Evolutionary conservation across 164 flowering plant genomes (phyloP), one percentile per base, ranked within the genome.

Genomic region (Annona cherimola): DNA sequence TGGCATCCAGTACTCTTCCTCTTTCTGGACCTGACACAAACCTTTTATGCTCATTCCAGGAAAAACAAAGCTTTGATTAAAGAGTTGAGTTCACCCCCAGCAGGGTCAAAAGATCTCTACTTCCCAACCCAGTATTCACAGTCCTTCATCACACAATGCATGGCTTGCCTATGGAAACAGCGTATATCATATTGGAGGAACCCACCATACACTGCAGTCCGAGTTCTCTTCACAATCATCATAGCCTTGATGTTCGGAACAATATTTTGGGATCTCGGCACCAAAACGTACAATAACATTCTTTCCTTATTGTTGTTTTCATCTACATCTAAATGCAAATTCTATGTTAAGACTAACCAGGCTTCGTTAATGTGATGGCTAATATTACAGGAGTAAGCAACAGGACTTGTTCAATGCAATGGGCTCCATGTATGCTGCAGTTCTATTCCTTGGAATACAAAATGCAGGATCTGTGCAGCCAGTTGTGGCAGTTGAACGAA

Each of bases 151-250:
- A 76, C 62, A 4, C 89, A 86, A 54, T 86, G 84, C 76, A 14
- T 71, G 12, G 87, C 87, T 6, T 84, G 89, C 80, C 73, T 86
- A n/a, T 86, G 85, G 85, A 86, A 86, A 74, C 86, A 81, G 57
- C 77, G 73, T 57, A 40, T 64, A 77, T 81, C 87, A 5, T 84
- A 84, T 69, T 84, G 87, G 89, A 79, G 86, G 2, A 86, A 85
- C 65, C 84, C 88, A 39, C 77, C 75, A 43, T 86, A 86, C 70
- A 84, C 79, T 42, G 85, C 88, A 8, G 82, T 83, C 39, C 71
- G 89, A 65, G 65, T 82, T 64, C 66, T 84, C 40, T 85, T 83
- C 76, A 86, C 87, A 2, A 74, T 77, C 45, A 35, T 82, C 68
- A 79, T 83, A 2, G 87, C 85, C 20, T 46, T 84, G 71, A 67